These are phyloP conservation scores for Hymenoscyphus repandus DNA, from an alignment of 2,329 filamentous ascomycete species.

Conservation along the genomic window DNA sequence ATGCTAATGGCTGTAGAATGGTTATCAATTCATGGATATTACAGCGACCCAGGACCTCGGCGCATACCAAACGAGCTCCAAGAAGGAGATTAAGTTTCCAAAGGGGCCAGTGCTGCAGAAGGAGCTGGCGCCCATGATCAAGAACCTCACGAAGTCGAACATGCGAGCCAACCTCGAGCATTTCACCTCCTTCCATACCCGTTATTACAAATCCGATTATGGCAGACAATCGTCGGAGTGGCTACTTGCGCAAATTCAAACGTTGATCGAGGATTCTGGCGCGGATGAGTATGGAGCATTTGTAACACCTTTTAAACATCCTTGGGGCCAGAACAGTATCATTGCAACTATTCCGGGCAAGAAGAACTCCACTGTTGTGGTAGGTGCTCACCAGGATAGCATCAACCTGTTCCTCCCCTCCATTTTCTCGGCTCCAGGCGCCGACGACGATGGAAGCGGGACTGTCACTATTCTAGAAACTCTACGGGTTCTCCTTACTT, in stretches of 20 bases:
- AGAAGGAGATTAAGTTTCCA: conserved; percentile 56
- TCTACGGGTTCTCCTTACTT: conserved; percentile 71
- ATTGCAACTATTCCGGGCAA: conserved; percentile 88
- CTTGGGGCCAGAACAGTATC: conserved; percentile 86
- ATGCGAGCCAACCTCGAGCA: conserved; percentile 75
- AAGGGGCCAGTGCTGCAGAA: conserved; percentile 59
- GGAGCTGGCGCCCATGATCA: conserved; percentile 61
- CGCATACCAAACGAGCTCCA: conserved; percentile 33
- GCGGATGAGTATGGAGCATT: conserved; percentile 61
- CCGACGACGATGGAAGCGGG: conserved; percentile 92
- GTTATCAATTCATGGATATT: conserved; percentile 90
- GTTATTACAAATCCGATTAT: conserved; percentile 74
- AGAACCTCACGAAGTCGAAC: conserved; percentile 65
- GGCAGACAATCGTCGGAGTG: conserved; percentile 83
- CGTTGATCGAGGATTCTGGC: conserved; percentile 65
- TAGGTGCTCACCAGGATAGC: conserved; percentile 91
- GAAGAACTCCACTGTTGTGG: conserved; percentile 76
- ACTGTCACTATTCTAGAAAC: conserved; percentile 94
- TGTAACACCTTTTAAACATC: conserved; percentile 70
- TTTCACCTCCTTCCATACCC: conserved; percentile 73
- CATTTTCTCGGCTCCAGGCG: conserved; percentile 78
- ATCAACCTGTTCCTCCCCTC: conserved; percentile 90
- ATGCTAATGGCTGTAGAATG: conserved; percentile 50
- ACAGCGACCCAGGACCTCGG: conserved; percentile 69
- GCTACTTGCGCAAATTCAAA: conserved; percentile 70